A percentile compares a stretch with the other conserved stretches of the same genome.
Conservation (phyloP, 768 basidiomycete genomes). For the Pleurotus tuoliensis region DNA sequence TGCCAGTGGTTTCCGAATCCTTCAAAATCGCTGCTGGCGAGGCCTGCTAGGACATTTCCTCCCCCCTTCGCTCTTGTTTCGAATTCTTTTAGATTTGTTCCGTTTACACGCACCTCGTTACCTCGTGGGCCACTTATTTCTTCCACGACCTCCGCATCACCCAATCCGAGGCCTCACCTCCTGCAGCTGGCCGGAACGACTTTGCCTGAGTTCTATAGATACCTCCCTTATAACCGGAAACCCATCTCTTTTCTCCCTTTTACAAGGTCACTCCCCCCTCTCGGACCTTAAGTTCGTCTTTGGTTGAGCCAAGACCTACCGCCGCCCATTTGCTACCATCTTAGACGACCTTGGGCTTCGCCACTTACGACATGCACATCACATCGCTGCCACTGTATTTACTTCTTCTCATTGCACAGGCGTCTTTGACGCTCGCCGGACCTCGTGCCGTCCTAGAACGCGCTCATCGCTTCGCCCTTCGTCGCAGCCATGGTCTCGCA, state of each 20-base stretch:
- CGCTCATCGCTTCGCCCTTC: conserved; percentile 51
- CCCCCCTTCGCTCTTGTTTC: neutral
- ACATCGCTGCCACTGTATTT: conserved; percentile 30
- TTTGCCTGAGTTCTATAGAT: conserved; percentile 15
- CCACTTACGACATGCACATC: conserved; percentile 22
- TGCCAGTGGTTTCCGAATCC: neutral
- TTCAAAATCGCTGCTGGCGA: conserved; percentile 5
- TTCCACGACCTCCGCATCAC: conserved; percentile 5
- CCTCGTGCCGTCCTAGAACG: conserved; percentile 37
- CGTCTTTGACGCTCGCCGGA: conserved; percentile 28
- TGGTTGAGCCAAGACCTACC: conserved; percentile 4
- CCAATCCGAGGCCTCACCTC: conserved; percentile 14
- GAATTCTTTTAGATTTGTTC: neutral
- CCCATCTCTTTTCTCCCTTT: conserved; percentile 13
- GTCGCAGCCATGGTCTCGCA: conserved; percentile 58
- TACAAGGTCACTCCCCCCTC: conserved; percentile 9
- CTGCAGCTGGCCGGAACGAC: conserved; percentile 20
- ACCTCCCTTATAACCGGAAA: conserved; percentile 7
- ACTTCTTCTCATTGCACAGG: conserved; percentile 30
- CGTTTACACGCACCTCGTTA: neutral
- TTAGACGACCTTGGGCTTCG: conserved; percentile 4
- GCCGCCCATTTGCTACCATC: neutral
- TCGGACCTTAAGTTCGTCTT: conserved; percentile 17
- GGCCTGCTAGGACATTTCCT: neutral
- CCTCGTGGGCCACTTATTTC: neutral